Conservation (phyloP, 352 stramenopile species). For the Blastocystis sp. region DNA sequence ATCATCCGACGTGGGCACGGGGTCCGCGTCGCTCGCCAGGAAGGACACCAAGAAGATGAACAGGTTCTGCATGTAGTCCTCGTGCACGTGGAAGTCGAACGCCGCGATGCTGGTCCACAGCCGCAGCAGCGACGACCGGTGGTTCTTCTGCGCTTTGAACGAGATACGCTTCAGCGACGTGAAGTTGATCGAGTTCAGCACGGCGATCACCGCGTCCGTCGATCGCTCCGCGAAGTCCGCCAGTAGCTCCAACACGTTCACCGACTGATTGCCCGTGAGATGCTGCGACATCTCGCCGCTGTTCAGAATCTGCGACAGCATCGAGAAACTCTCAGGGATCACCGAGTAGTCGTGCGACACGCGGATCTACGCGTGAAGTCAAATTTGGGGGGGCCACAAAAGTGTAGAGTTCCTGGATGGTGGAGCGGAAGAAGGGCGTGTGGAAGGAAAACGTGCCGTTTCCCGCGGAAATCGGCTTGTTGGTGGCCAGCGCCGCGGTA, state of each 20-base stretch:
- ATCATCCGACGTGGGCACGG: slow-evolving; percentile 1
- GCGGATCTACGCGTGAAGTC: not conserved
- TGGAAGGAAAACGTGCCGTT: slow-evolving; percentile 30
- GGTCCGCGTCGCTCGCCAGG: slow-evolving; percentile 18
- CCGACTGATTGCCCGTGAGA: slow-evolving; percentile 6
- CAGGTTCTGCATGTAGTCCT: slow-evolving; percentile 59
- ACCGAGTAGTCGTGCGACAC: slow-evolving; percentile 2
- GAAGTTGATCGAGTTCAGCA: slow-evolving; percentile 63
- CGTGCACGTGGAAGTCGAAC: slow-evolving; percentile 46
- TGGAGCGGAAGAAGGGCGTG: slow-evolving; percentile 57
- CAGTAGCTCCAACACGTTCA: slow-evolving; percentile 36
- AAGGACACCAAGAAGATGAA: slow-evolving; percentile 46
- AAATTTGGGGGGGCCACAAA: not conserved
- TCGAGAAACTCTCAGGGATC: slow-evolving; percentile 48
- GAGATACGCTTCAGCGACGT: slow-evolving; percentile 50
- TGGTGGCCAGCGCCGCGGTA: not conserved
- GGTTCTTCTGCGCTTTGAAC: slow-evolving; percentile 9
- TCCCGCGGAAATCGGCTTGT: not conserved
- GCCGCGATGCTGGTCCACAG: slow-evolving; percentile 34
- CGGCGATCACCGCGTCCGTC: not conserved
- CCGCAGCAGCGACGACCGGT: slow-evolving; percentile 14
- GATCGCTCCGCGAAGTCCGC: slow-evolving; percentile 53
- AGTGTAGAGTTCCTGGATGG: slow-evolving; percentile 20
- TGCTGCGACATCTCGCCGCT: slow-evolving; percentile 66
- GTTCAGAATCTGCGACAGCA: slow-evolving; percentile 51